A percentile compares a stretch with the other conserved stretches of the same genome.
Evolutionary conservation across 129 eudicot genomes (phyloP).

Genomic region (Flaveria sonorensis): DNA sequence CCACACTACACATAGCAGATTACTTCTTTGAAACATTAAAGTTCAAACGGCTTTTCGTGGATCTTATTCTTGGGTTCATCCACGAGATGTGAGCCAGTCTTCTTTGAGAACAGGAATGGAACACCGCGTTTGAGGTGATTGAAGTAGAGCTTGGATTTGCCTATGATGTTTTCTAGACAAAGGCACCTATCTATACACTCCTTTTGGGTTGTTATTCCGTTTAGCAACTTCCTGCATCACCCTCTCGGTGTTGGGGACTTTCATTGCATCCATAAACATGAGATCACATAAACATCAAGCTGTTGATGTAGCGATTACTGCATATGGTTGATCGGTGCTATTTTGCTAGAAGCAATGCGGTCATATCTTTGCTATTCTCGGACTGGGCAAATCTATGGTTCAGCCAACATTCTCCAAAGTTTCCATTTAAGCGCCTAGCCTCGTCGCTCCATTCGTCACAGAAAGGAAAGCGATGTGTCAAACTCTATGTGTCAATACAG

Average conservation of each 20-base stretch:
- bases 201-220: slow-evolving; percentile 27
- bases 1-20: slow-evolving; percentile 31
- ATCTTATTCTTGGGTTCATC: slow-evolving; percentile 54
- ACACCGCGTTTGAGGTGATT: slow-evolving; percentile 37
- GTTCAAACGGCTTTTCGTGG: slow-evolving; percentile 49
- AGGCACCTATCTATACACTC: slow-evolving; percentile 34
- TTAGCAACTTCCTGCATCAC: slow-evolving; percentile 9
- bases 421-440: slow-evolving; percentile 11
- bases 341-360: slow-evolving; percentile 36
- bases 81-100: slow-evolving; percentile 33
- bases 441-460: slow-evolving; percentile 2
- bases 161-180: slow-evolving; percentile 44
- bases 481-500: slow-evolving; percentile 48
- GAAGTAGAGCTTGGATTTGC: slow-evolving; percentile 47
- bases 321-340: slow-evolving; percentile 38
- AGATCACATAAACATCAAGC: background rate
- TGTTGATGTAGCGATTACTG: slow-evolving; percentile 33
- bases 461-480: slow-evolving; percentile 44
- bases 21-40: slow-evolving; percentile 33
- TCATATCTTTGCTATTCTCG: slow-evolving; percentile 25
- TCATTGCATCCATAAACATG: background rate
- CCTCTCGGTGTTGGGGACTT: slow-evolving; percentile 14
- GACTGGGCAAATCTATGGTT: slow-evolving; percentile 39
- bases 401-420: slow-evolving; percentile 17
- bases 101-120: slow-evolving; percentile 22